Evolutionary conservation across 129 eudicot genomes (phyloP).

Genomic region (Daucus carota): DH1_v3.0 NC_030388.2:32659001-32659500

Average conservation of each 20-base stretch:
- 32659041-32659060: conserved; percentile 85
- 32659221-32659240: conserved; percentile 63
- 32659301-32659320: conserved; percentile 62
- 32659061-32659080: conserved; percentile 77
- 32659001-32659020: conserved; percentile 70
- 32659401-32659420: conserved; percentile 86
- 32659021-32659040: conserved; percentile 76
- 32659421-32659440: conserved; percentile 82
- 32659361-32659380: conserved; percentile 70
- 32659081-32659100: conserved; percentile 59
- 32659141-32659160: conserved; percentile 87
- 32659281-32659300: conserved; percentile 84
- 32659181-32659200: conserved; percentile 67
- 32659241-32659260: conserved; percentile 92
- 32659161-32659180: conserved; percentile 95
- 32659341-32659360: conserved; percentile 94
- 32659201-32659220: conserved; percentile 70
- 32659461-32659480: conserved; percentile 96
- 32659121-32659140: conserved; percentile 82
- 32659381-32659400: conserved; percentile 61
- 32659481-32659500: conserved; percentile 61
- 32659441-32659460: conserved; percentile 89
- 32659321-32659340: conserved; percentile 98
- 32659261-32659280: conserved; percentile 94
- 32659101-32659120: conserved; percentile 97